Percentiles rank a stretch among this genome's conserved stretches.
phyloP scores from a whole-genome alignment of 495 filamentous ascomycete genomes.

The Cladorrhinum samala region DNA sequence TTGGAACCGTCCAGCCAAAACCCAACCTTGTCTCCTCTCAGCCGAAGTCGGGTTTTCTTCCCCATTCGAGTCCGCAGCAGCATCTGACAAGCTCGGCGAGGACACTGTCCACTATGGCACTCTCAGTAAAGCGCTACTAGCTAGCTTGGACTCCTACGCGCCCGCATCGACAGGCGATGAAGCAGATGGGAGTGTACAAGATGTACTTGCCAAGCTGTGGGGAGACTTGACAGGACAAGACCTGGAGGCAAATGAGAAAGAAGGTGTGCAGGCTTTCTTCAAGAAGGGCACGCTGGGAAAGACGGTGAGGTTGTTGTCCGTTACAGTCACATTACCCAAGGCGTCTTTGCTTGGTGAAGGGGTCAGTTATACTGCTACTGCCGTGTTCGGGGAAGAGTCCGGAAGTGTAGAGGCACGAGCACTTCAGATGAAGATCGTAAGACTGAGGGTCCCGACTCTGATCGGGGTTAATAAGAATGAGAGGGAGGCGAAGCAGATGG shows the following conservation, averaged over 20 bases:
- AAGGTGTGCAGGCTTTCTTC: constrained; percentile 14
- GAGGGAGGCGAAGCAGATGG: constrained; percentile 50
- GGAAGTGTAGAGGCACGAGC: constrained; percentile 23
- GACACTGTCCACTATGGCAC: constrained; percentile 59
- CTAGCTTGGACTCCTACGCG: constrained; percentile 17
- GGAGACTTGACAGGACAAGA: constrained; percentile 1
- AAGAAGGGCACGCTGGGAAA: constrained; percentile 14
- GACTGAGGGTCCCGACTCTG: constrained; percentile 50
- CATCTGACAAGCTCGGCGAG: constrained; percentile 39
- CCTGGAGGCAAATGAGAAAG: constrained; percentile 4
- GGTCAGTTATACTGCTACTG: constrained; percentile 35
- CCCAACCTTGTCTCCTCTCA: constrained; percentile 51
- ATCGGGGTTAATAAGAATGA: constrained; percentile 59
- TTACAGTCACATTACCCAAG: constrained; percentile 46
- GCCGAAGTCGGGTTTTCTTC: constrained; percentile 40
- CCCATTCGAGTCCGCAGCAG: constrained; percentile 43
- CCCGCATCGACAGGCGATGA: constrained; percentile 12
- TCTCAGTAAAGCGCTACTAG: constrained; percentile 48
- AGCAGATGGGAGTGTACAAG: background rate
- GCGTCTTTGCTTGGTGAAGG: constrained; percentile 45
- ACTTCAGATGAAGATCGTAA: constrained; percentile 26
- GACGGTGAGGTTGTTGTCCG: constrained; percentile 28
- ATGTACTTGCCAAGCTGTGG: constrained; percentile 8
- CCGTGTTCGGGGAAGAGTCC: constrained; percentile 24
- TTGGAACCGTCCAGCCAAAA: constrained; percentile 45